Percentiles rank a stretch among this genome's conserved stretches.
Conservation (phyloP, 2,329 filamentous ascomycete species). For the Exophiala sp. region DNA sequence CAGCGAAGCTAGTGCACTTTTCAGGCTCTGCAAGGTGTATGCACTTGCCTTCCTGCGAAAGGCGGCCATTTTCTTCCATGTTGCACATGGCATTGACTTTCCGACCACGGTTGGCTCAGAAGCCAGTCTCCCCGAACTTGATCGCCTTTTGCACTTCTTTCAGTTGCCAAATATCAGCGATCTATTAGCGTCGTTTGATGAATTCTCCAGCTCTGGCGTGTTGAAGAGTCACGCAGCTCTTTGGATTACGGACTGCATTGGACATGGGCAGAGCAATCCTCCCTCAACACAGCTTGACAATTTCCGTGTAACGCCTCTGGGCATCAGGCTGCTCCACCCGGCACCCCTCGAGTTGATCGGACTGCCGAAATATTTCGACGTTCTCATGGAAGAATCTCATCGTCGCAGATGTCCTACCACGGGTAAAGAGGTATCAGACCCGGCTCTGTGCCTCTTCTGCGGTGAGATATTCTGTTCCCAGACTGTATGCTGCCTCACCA, state of each 20-base stretch:
- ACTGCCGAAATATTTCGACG: slow-evolving; percentile 84
- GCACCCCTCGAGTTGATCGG: slow-evolving; percentile 92
- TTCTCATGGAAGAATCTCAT: slow-evolving; percentile 85
- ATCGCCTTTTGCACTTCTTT: slow-evolving; percentile 70
- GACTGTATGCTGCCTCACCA: slow-evolving; percentile 75
- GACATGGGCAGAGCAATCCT: slow-evolving; percentile 29
- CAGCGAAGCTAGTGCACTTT: slow-evolving; percentile 15
- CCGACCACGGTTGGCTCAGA: slow-evolving; percentile 60
- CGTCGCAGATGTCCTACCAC: slow-evolving; percentile 77
- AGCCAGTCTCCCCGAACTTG: slow-evolving; percentile 67
- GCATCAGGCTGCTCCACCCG: slow-evolving; percentile 64
- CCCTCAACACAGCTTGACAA: slow-evolving; percentile 30
- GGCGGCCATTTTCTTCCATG: slow-evolving; percentile 71
- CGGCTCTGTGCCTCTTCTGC: slow-evolving; percentile 87
- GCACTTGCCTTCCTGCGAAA: slow-evolving; percentile 88
- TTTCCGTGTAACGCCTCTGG: slow-evolving; percentile 33
- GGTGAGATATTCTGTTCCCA: slow-evolving; percentile 96
- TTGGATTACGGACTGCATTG: slow-evolving; percentile 65
- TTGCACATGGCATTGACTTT: slow-evolving; percentile 84
- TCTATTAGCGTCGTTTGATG: slow-evolving; percentile 58
- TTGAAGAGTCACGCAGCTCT: slow-evolving; percentile 52
- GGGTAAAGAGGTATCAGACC: slow-evolving; percentile 84
- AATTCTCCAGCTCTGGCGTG: slow-evolving; percentile 36
- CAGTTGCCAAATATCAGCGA: slow-evolving; percentile 72
- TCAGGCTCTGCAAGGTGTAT: slow-evolving; percentile 61